A percentile compares a stretch with the other conserved stretches of the same genome.
Evolutionary conservation across 805 yeast genomes (phyloP).

Genomic region (Candida alai): DNA sequence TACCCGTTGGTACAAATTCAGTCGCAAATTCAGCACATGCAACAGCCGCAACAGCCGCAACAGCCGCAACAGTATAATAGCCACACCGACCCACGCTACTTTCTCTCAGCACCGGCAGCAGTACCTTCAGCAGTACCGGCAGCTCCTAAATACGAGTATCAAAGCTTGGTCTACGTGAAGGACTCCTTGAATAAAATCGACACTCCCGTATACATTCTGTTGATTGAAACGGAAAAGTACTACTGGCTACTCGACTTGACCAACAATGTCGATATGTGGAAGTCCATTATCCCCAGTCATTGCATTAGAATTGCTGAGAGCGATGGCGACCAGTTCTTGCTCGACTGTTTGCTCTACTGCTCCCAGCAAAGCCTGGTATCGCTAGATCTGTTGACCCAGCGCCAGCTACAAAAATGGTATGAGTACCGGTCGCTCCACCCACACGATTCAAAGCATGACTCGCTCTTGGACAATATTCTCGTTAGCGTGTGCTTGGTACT

Average conservation of each 20-base stretch:
- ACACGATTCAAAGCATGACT: constrained; percentile 10
- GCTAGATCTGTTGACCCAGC: constrained; percentile 10
- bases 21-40: neutral
- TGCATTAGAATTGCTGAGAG: constrained; percentile 18
- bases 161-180: neutral
- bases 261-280: constrained; percentile 38
- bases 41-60: neutral
- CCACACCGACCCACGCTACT: neutral
- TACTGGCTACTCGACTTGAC: constrained; percentile 39
- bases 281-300: constrained; percentile 28
- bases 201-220: constrained; percentile 16
- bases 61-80: neutral
- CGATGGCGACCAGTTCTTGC: constrained; percentile 11
- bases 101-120: too few species aligned
- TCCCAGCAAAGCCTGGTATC: constrained; percentile 12
- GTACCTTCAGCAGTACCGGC: neutral
- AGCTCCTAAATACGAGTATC: neutral
- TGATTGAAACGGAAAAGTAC: constrained; percentile 32
- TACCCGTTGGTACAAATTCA: too few species aligned
- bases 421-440: constrained; percentile 10
- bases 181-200: constrained; percentile 13
- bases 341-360: constrained; percentile 31
- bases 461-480: constrained; percentile 25
- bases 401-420: constrained; percentile 25
- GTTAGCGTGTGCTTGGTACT: constrained; percentile 29